These are phyloP conservation scores for Sedum album DNA, from an alignment of 164 flowering plant species.

Conservation along the genomic window DNA sequence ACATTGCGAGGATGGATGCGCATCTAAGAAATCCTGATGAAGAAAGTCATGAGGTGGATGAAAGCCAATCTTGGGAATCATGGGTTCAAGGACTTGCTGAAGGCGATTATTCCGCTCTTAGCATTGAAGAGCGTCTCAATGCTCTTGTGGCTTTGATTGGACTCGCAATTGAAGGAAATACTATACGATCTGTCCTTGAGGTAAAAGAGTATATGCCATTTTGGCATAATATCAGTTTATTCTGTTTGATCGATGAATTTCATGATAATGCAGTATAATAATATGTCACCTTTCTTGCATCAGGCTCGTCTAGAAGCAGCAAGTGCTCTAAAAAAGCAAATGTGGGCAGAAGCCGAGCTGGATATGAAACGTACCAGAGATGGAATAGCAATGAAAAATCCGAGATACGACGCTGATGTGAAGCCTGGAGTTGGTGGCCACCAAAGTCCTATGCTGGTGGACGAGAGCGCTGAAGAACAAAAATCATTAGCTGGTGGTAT, in stretches of 20 bases:
- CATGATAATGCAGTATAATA: background rate
- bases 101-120: background rate
- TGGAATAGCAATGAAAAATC: background rate
- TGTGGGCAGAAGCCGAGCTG: background rate
- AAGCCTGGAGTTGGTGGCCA: background rate
- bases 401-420: background rate
- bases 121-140: background rate
- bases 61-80: background rate
- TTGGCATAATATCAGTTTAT: slow-evolving; percentile 30
- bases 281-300: background rate
- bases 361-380: background rate
- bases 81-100: background rate
- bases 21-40: background rate
- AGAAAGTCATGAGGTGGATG: background rate
- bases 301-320: background rate
- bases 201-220: background rate
- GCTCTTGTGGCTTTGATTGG: background rate
- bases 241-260: background rate
- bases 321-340: background rate
- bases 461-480: background rate
- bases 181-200: background rate
- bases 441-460: background rate
- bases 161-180: background rate
- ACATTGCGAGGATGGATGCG: background rate
- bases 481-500: background rate